Evolutionary conservation across 1,284 basidiomycete species (phyloP), one percentile per base, ranked within the genome.

Genomic region (Ustilago xerochloae): DNA sequence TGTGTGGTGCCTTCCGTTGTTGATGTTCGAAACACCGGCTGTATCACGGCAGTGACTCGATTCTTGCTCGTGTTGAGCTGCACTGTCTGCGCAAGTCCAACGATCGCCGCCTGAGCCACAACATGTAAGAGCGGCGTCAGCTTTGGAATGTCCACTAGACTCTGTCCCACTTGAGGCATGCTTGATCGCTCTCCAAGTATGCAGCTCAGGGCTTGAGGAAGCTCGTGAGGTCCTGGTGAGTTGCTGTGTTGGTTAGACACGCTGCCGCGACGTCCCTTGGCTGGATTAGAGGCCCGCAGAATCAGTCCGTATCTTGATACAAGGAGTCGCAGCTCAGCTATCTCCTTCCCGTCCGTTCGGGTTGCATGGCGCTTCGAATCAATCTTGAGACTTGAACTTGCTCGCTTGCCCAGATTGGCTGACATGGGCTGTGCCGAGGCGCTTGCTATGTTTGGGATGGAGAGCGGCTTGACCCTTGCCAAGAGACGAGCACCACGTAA

Each of bases 221-320:
- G 22, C 12, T 8, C 13, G 9, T 24, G 10, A 12, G 22, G 12
- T 24, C 4, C 10, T 43, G 41, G 9, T 13, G 9, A n/a, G 26
- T 15, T 24, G 20, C 22, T 26, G 41, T 24, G 28, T 2, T 12
- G 59, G 36, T 9, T 28, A 43, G n/a, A n/a, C n/a, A n/a, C n/a
- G n/a, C n/a, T n/a, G n/a, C n/a, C n/a, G n/a, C n/a, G n/a, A n/a
- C n/a, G n/a, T n/a, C n/a, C n/a, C n/a, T n/a, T n/a, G n/a, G n/a
- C n/a, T n/a, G n/a, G n/a, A n/a, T n/a, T n/a, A 4, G 52, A 24
- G 4, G 50, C 33, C 2, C 52, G 43, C 6, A 69, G 48, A 15
- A 69, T 48, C 7, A 69, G 61, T 15, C 66, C 66, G 29, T 50
- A 52, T 16, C 66, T 47, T 20, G 66, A 69, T 0, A 69, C 66